Base-by-base conservation (phyloP, 73 alveolate species). In the Effrenium voratum region DNA sequence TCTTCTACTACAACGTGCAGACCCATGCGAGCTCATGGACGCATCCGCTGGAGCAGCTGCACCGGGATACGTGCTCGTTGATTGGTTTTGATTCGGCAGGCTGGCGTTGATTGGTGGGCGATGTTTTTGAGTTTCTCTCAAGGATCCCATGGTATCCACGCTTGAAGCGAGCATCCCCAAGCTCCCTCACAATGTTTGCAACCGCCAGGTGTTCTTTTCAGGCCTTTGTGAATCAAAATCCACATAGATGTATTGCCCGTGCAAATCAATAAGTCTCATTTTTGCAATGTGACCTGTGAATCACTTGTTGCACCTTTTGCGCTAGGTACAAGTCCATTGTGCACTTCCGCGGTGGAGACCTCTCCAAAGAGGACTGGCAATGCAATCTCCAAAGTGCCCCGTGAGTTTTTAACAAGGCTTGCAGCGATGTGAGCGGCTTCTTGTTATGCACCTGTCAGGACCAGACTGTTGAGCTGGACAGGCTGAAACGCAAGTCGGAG, bases 1-100 rank as follows among this genome's bases (percentile, higher is more conserved):
- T 92, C 98, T 92, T 92, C 98, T 92, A 92, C 57, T 92, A 92
- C 98, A 92, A 92, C 70, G 98, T 75, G 82, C 91, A 72, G 92
- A 75, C 98, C 76, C 98, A 75, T 47, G 82, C 91, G 43, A 92
- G 98, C 55, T 73, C 98, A 8, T 92, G 98, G 98, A 92, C 92
- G n/a, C 98, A 91, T 91, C 98, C 90, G 43, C 85, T 68, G 49
- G 90, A 91, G 46, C 98, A 75, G 68, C 46, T 92, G 66, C 92
- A 92, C 76, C 46, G 98, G 84, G 98, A 92, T 60, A 92, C 98
- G 92, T 92, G 92, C 59, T 38, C 77, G 30, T 55, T 55, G n/a
- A n/a, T n/a, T n/a, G n/a, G n/a, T n/a, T n/a, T n/a, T n/a, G n/a
- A n/a, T n/a, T n/a, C n/a, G n/a, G n/a, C n/a, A n/a, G n/a, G n/a